Conservation (phyloP, 257 asterid species). For the Nicotiana obtusifolia region DNA sequence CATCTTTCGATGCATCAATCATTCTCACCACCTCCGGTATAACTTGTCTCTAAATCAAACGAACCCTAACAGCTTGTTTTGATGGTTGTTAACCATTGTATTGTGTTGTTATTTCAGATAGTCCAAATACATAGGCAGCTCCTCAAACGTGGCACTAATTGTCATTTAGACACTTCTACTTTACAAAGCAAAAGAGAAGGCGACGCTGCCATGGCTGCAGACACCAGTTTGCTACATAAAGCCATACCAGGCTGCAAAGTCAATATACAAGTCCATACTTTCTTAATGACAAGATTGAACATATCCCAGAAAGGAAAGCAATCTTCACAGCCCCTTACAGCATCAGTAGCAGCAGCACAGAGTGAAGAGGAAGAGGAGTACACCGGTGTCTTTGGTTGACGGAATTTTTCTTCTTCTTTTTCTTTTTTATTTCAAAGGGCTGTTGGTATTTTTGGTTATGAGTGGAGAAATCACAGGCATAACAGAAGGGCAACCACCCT, state of each 20-base stretch:
- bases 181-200: background rate
- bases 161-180: background rate
- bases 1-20: background rate
- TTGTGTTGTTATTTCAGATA: background rate
- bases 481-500: constrained; percentile 30
- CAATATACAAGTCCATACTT: background rate
- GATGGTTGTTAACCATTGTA: background rate
- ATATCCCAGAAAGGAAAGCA: background rate
- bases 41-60: background rate
- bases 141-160: background rate
- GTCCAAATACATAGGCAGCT: background rate
- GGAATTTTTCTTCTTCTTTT: constrained; percentile 3
- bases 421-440: background rate
- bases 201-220: constrained; percentile 29
- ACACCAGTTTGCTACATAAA: constrained; percentile 10
- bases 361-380: background rate
- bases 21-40: background rate
- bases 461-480: constrained; percentile 18
- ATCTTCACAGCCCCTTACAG: background rate
- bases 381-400: background rate
- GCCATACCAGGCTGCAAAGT: background rate
- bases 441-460: constrained; percentile 2
- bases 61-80: background rate
- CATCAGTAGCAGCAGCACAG: background rate
- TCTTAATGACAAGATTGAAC: background rate